phyloP scores from a whole-genome alignment of 352 stramenopile species.

The Pythium dissimile region DNA sequence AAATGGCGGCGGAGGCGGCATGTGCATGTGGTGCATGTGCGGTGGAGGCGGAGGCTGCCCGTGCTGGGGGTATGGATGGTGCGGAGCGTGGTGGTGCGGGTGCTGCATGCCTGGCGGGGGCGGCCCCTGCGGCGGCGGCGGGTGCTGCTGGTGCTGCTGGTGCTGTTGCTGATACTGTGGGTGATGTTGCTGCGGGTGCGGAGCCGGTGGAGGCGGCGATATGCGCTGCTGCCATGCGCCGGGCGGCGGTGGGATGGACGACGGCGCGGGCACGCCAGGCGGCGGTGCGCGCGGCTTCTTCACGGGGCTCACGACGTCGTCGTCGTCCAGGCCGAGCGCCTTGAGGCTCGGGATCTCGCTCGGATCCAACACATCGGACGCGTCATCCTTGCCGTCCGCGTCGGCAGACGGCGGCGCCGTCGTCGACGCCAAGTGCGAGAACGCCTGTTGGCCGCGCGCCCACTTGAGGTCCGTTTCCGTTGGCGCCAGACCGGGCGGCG shows the following conservation, averaged over 20 bases:
- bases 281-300: constrained; percentile 12
- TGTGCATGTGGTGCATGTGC: constrained; percentile 18
- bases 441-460: constrained; percentile 71
- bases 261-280: constrained; percentile 17
- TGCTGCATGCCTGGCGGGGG: constrained; percentile 15
- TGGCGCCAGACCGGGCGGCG: constrained; percentile 48
- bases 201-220: constrained; percentile 1
- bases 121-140: constrained; percentile 18
- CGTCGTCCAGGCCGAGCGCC: constrained; percentile 68
- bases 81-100: not conserved
- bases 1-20: constrained; percentile 9
- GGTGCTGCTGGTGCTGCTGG: constrained; percentile 23
- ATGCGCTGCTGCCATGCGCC: constrained; percentile 20
- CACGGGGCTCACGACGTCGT: constrained; percentile 31
- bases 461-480: constrained; percentile 76
- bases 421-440: constrained; percentile 39
- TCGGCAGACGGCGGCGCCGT: constrained; percentile 30
- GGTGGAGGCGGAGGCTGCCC: constrained; percentile 19
- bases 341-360: constrained; percentile 62
- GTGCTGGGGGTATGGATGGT: constrained; percentile 19
- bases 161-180: constrained; percentile 3
- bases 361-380: constrained; percentile 56
- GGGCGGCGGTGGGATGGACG: constrained; percentile 20
- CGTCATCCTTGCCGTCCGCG: constrained; percentile 27
- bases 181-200: not conserved